Evolutionary conservation across 2,329 filamentous ascomycete species (phyloP), one percentile per base, ranked within the genome.

Genomic region (Pseudogymnoascus sp.): DNA sequence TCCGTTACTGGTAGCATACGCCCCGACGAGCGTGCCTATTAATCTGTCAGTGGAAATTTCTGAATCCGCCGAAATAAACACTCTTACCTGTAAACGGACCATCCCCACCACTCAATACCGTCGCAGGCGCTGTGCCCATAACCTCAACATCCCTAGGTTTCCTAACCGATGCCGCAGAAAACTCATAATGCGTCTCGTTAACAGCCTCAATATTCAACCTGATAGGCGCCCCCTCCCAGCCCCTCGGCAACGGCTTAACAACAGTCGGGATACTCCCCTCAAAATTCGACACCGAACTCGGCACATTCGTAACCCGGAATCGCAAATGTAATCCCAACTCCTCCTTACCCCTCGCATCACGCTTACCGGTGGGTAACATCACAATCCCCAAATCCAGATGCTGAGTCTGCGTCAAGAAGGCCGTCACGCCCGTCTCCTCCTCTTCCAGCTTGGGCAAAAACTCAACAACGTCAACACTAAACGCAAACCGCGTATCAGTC

Each of bases 401-500:
- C 65, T 84, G 79, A 66, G 80, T 78, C 69, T 84, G 78, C 0
- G 79, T 83, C 39, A 85, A 72, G 68, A 85, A 85, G 0, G 79
- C 75, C 0, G 79, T 79, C 3, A 85, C 73, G 0, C 83, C 83
- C 1, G 81, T 79, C 70, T 85, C 83, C 65, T 82, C 78, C 1
- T 77, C 77, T 0, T 70, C 54, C 0, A 64, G 64, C 0, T 71
- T 70, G 0, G 81, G 78, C 0, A 69, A 63, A 67, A 80, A 84
- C 6, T 75, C 72, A 0, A 85, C 62, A 16, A 54, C 25, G 63
- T 81, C 75, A 3, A 82, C 77, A 51, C 74, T 77, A 70, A 77
- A 85, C 0, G 74, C 79, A 71, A 85, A 85, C 0, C 83, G 72
- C 0, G 82, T 81, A 66, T 85, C 79, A 4, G 80, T 80, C 69